Conservation (phyloP, 495 filamentous ascomycete species). For the Podospora anserina region DNA sequence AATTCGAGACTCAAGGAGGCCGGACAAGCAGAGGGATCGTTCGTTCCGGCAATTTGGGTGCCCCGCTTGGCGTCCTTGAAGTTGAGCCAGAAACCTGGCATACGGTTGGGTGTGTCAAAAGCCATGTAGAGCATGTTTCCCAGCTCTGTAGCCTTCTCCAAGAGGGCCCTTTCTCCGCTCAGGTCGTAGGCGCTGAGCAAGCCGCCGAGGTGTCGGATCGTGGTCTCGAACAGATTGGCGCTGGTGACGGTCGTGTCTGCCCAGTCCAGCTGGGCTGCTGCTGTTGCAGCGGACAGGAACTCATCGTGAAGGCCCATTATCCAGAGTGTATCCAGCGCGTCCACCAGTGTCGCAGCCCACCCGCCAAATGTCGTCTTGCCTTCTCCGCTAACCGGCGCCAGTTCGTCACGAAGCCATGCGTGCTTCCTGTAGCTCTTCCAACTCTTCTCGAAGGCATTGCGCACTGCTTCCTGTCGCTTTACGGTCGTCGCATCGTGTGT, state of each 20-base stretch:
- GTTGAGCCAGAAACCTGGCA: constrained; percentile 74
- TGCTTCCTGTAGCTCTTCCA: constrained; percentile 72
- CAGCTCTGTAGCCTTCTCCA: constrained; percentile 77
- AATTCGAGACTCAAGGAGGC: constrained; percentile 82
- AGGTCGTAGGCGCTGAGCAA: constrained; percentile 73
- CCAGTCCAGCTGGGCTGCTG: constrained; percentile 71
- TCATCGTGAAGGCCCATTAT: constrained; percentile 83
- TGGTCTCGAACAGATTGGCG: constrained; percentile 77
- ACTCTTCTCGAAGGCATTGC: constrained; percentile 60
- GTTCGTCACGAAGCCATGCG: constrained; percentile 76
- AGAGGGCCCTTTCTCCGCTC: constrained; percentile 55
- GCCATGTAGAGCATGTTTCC: constrained; percentile 75
- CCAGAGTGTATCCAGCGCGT: constrained; percentile 82
- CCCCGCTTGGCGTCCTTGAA: constrained; percentile 58
- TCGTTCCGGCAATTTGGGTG: constrained; percentile 40
- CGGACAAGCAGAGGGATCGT: constrained; percentile 57
- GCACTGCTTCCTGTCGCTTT: constrained; percentile 45
- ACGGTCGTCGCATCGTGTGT: constrained; percentile 25
- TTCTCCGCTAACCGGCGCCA: constrained; percentile 57
- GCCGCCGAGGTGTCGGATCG: constrained; percentile 74
- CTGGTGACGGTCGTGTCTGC: constrained; percentile 52
- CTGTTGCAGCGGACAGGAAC: constrained; percentile 68
- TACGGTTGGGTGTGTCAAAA: constrained; percentile 87
- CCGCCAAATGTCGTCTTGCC: constrained; percentile 67
- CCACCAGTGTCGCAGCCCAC: constrained; percentile 86